These are phyloP conservation scores for Picea abies DNA, from an alignment of 83 land plant species.

Conservation along the genomic window DNA sequence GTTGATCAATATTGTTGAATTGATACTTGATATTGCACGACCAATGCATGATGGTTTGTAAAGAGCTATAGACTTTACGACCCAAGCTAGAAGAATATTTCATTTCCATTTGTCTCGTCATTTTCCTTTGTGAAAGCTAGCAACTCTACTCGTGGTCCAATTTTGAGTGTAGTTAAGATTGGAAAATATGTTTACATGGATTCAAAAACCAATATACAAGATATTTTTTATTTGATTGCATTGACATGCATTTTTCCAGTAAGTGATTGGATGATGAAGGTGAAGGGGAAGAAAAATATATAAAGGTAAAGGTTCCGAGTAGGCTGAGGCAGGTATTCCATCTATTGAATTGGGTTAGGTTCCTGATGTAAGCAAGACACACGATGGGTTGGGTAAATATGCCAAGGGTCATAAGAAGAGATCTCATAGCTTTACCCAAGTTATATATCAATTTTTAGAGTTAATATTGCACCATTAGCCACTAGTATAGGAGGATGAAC, in stretches of 20 bases:
- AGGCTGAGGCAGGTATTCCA: conserved; percentile 26
- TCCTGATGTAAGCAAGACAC: conserved; percentile 49
- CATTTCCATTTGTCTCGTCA: no score
- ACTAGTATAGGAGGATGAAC: conserved; percentile 33
- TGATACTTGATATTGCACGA: conserved; percentile 31
- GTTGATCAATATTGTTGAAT: conserved; percentile 46
- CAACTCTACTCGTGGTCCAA: no score
- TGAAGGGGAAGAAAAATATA: conserved; percentile 48
- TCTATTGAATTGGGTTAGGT: conserved; percentile 39
- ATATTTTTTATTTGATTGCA: no score
- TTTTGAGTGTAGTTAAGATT: no score
- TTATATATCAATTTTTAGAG: conserved; percentile 88
- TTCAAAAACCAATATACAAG: no score
- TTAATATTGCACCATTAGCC: conserved; percentile 66
- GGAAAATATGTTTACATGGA: no score
- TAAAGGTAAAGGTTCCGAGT: conserved; percentile 20
- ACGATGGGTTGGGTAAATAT: conserved; percentile 53
- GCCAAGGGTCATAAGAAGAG: conserved; percentile 64
- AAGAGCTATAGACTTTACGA: conserved; percentile 24
- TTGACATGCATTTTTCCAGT: no score
- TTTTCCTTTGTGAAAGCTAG: no score
- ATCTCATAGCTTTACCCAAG: conserved; percentile 80
- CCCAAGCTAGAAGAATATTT: no score
- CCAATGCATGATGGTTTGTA: conserved; percentile 52
- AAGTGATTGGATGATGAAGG: conserved; percentile 5